Conservation (phyloP, 2,329 filamentous ascomycete genomes). For the Claviceps digitariae region DNA sequence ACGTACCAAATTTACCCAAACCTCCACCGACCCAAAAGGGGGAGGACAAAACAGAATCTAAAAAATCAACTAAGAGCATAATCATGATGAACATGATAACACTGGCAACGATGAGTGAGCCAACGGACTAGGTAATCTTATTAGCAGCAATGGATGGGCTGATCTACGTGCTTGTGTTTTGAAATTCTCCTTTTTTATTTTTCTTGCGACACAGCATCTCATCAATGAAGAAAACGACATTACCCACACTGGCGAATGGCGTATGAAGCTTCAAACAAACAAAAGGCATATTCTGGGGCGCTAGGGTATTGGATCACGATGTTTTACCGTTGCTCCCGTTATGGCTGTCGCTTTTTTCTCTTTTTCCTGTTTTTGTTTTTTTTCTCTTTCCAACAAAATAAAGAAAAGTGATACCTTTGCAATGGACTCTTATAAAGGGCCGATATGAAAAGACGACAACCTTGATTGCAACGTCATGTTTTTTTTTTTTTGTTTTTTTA, state of each 20-base stretch:
- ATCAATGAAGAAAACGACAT: slow-evolving; percentile 19
- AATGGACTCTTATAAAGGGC: slow-evolving; percentile 8
- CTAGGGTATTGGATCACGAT: slow-evolving; percentile 20
- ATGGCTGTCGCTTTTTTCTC: not conserved
- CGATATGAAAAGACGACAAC: slow-evolving; percentile 4
- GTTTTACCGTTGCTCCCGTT: slow-evolving; percentile 14
- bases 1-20: not conserved
- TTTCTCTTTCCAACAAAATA: not conserved
- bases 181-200: slow-evolving; percentile 14
- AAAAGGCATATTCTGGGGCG: slow-evolving; percentile 24
- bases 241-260: slow-evolving; percentile 26
- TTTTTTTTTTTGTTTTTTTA: not conserved
- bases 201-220: slow-evolving; percentile 19
- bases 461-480: not conserved
- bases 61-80: not conserved
- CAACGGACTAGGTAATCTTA: not conserved
- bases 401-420: slow-evolving; percentile 9
- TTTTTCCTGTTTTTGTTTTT: not conserved
- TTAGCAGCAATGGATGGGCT: not conserved
- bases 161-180: not conserved
- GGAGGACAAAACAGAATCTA: not conserved
- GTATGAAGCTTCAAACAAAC: slow-evolving; percentile 16
- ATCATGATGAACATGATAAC: not conserved
- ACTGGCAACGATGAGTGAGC: not conserved
- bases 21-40: not conserved